Percentiles rank a stretch among this genome's conserved stretches.
phyloP scores from a whole-genome alignment of 2,329 filamentous ascomycete genomes.

The Colletotrichum costaricense region DNA sequence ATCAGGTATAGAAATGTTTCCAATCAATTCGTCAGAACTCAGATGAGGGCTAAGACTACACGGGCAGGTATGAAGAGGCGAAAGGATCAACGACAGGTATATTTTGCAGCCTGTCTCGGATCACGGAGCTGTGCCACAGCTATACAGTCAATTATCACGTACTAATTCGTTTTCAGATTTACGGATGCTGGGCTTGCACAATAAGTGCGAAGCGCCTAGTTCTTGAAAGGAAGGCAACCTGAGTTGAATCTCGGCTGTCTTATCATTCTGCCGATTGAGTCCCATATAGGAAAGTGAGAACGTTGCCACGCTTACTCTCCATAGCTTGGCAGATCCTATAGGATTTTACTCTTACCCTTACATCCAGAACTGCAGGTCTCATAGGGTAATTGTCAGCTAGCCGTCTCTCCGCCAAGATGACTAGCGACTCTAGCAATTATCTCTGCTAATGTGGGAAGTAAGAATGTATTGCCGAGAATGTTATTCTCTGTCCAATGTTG shows the following conservation, averaged over 20 bases:
- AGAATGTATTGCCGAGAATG: no score
- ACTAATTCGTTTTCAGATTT: background rate
- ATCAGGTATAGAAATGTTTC: no score
- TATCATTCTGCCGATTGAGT: background rate
- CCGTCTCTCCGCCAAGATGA: background rate
- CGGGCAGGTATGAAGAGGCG: no score
- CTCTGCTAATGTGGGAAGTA: background rate
- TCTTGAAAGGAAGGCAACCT: slow-evolving; percentile 2
- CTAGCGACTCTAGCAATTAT: background rate
- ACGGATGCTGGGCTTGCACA: background rate
- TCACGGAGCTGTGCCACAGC: background rate
- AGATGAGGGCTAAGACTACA: no score
- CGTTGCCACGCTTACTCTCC: background rate
- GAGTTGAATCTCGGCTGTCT: no score
- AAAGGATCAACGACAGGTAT: background rate
- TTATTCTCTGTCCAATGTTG: background rate
- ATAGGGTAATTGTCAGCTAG: background rate
- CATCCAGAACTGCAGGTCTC: background rate
- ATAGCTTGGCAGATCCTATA: slow-evolving; percentile 13
- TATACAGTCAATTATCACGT: background rate
- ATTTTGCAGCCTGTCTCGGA: background rate
- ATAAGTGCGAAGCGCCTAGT: background rate
- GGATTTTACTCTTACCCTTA: background rate
- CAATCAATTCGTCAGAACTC: no score
- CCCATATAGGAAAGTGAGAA: slow-evolving; percentile 4